Conservation (phyloP, 352 stramenopile species). For the Phytophthora litchii region DNA sequence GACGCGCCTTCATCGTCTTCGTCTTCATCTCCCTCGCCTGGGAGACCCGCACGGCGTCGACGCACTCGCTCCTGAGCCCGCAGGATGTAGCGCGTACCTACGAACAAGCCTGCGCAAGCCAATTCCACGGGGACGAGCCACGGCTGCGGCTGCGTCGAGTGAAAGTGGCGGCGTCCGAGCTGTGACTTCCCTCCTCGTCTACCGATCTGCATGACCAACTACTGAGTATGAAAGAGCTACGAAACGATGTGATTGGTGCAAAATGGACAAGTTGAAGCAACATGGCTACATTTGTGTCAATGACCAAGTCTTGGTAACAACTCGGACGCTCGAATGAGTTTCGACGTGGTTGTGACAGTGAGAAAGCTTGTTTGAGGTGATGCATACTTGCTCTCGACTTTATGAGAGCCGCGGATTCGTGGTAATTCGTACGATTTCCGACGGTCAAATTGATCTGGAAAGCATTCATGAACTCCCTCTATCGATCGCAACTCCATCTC, state of each 20-base stretch:
- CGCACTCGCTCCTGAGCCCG: conserved; percentile 66
- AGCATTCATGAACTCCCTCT: conserved; percentile 19
- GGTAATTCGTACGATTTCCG: conserved; percentile 12
- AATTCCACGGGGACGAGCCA: conserved; percentile 57
- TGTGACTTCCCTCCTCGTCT: neutral
- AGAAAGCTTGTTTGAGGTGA: conserved; percentile 21
- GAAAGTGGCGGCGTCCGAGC: conserved; percentile 43
- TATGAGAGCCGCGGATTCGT: conserved; percentile 3
- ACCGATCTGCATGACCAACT: conserved; percentile 3
- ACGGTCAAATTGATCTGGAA: conserved; percentile 12
- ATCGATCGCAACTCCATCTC: conserved; percentile 12
- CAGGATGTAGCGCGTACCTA: conserved; percentile 64
- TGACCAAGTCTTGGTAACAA: conserved; percentile 34
- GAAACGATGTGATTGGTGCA: conserved; percentile 27
- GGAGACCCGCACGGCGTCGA: conserved; percentile 45
- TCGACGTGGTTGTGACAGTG: conserved; percentile 47
- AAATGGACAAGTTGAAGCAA: conserved; percentile 23
- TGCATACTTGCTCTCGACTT: conserved; percentile 24
- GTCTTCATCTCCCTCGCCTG: conserved; percentile 46
- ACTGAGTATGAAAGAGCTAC: conserved; percentile 2
- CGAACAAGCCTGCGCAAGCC: conserved; percentile 51
- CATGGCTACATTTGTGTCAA: conserved; percentile 17
- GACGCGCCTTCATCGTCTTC: conserved; percentile 16
- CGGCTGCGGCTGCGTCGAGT: conserved; percentile 54
- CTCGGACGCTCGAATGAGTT: conserved; percentile 49